phyloP scores from a whole-genome alignment of 2,329 filamentous ascomycete species.

The Alternaria viburni region DNA sequence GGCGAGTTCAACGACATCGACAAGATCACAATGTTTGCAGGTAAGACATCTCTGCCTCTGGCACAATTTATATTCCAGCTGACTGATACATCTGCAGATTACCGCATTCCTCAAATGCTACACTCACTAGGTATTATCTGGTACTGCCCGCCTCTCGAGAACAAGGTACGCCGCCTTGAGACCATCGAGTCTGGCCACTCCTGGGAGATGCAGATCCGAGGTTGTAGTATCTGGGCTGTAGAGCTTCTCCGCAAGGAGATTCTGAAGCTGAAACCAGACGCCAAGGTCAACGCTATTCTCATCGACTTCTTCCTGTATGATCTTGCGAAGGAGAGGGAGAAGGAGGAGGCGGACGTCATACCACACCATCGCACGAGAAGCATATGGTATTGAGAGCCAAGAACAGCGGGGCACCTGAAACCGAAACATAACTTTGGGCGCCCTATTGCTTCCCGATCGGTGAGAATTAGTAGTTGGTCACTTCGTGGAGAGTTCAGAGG shows the following conservation, averaged over 20 bases:
- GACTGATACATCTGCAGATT: conserved; percentile 63
- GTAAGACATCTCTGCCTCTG: conserved; percentile 40
- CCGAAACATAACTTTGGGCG: neutral
- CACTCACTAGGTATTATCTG: conserved; percentile 80
- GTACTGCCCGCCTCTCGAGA: conserved; percentile 81
- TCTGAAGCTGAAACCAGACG: conserved; percentile 70
- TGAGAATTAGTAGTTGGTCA: neutral
- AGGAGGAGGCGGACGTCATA: conserved; percentile 52
- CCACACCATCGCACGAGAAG: conserved; percentile 90
- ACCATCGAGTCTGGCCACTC: conserved; percentile 72
- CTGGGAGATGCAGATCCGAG: conserved; percentile 88
- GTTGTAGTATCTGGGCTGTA: conserved; percentile 95
- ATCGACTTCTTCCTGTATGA: conserved; percentile 99
- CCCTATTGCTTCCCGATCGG: neutral
- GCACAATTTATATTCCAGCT: neutral
- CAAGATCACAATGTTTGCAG: conserved; percentile 96
- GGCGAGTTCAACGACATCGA: conserved; percentile 89
- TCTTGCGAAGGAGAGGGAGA: conserved; percentile 84
- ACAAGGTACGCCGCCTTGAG: conserved; percentile 69
- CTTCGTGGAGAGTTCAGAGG: neutral
- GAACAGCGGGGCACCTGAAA: neutral
- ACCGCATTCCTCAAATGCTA: conserved; percentile 93
- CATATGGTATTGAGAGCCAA: conserved; percentile 81
- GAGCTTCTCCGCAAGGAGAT: conserved; percentile 89
- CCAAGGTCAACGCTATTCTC: conserved; percentile 80